Conservation (phyloP, 106 monocot species). For the Chionographis japonica region DNA sequence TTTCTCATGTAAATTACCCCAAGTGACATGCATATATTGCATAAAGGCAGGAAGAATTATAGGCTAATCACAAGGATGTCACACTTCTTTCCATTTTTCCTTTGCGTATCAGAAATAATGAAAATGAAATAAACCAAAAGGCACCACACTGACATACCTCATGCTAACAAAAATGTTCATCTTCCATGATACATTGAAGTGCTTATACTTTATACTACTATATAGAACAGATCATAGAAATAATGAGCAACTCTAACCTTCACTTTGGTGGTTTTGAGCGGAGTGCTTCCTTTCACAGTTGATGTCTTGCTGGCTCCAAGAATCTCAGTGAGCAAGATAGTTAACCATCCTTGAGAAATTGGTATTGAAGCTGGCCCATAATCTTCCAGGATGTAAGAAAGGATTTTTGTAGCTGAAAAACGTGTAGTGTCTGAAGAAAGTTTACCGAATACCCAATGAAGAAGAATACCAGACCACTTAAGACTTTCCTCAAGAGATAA, state of each 20-base stretch:
- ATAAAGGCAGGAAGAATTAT: too few species aligned
- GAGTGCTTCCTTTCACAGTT: slow-evolving; percentile 33
- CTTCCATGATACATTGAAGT: too few species aligned
- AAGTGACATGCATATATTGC: too few species aligned
- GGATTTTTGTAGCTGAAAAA: slow-evolving; percentile 50
- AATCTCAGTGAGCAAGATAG: slow-evolving; percentile 63
- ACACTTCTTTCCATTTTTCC: background rate
- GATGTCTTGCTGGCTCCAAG: slow-evolving; percentile 52
- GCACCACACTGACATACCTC: background rate
- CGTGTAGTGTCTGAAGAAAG: slow-evolving; percentile 41
- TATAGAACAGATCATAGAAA: background rate
- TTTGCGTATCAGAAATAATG: background rate
- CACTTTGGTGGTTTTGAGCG: slow-evolving; percentile 56
- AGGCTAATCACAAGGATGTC: background rate
- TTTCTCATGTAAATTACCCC: too few species aligned
- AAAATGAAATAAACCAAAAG: background rate
- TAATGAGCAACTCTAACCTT: slow-evolving; percentile 35
- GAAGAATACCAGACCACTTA: slow-evolving; percentile 80
- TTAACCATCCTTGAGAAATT: slow-evolving; percentile 96
- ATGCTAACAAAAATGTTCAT: too few species aligned
- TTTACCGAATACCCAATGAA: slow-evolving; percentile 73
- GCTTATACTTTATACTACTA: too few species aligned
- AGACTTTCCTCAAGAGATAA: slow-evolving; percentile 85
- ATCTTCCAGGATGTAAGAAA: slow-evolving; percentile 78
- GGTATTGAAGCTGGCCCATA: slow-evolving; percentile 76